Evolutionary conservation across 2,329 filamentous ascomycete species (phyloP), one percentile per base, ranked within the genome.

Genomic region (Cytospora piceicola): DNA sequence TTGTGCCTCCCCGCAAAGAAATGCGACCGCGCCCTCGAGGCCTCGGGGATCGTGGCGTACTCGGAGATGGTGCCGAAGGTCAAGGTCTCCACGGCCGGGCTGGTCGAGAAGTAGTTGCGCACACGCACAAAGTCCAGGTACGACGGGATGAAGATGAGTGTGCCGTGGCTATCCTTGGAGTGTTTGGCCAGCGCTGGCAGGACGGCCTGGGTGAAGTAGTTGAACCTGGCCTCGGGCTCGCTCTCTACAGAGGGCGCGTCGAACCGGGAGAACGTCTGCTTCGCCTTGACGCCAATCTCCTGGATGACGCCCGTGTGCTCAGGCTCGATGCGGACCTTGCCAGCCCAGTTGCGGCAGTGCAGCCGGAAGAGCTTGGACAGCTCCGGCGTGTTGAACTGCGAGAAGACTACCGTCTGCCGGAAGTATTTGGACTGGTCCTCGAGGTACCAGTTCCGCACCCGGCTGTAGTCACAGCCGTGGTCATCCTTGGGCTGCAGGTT

Each of bases 81-180:
- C 65, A 90, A 75, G 67, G 73, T 80, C 65, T 79, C 79, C 30
- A 85, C 83, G n/a, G 81, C 78, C 12, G 81, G 72, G 20, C 89
- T 88, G 34, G 88, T 93, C 61, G 93, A 88, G 73, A 99, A 94
- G 78, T 94, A 92, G 80, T 98, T 99, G 62, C 95, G 88, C 66
- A 99, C 85, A 52, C 94, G 90, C 53, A 97, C 90, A 76, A 98
- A 98, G 79, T 99, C 95, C 67, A 97, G 88, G 78, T 97, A 98
- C 0, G 90, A 93, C 0, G 95, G 93, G 58, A 98, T 88, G 79
- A 96, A 97, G 73, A 99, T 83, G 20, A 99, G 81, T 0, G 91
- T 92, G 39, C 95, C 94, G 22, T 71, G 77, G 1, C 83, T 81
- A 64, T 88, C 86, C 67, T 86, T 87, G n/a, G 84, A 81, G 36